Conservation (phyloP, 495 filamentous ascomycete species). For the Trichoderma reesei region DNA sequence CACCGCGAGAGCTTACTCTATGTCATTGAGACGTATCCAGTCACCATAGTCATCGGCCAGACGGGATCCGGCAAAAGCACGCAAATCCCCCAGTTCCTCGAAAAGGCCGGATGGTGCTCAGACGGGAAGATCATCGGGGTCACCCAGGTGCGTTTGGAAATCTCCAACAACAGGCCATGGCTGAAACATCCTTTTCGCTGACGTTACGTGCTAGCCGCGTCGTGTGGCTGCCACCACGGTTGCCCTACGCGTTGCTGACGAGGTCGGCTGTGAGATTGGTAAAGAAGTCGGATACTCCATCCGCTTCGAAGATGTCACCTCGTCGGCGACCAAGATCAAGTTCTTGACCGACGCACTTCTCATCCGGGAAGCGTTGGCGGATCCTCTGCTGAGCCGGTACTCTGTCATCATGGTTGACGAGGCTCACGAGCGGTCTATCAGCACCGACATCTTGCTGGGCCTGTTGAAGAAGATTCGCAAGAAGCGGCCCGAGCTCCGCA, state of each 20-base stretch:
- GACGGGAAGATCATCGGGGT: slow-evolving; percentile 74
- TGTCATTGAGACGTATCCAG: slow-evolving; percentile 63
- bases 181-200: neutral
- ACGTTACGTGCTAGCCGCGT: slow-evolving; percentile 52
- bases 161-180: neutral
- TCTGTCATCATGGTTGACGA: slow-evolving; percentile 99
- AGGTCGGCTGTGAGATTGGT: slow-evolving; percentile 82
- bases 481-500: slow-evolving; percentile 70
- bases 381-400: slow-evolving; percentile 85
- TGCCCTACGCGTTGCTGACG: slow-evolving; percentile 81
- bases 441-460: slow-evolving; percentile 86
- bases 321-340: slow-evolving; percentile 78
- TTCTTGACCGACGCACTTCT: slow-evolving; percentile 94
- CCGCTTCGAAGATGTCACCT: slow-evolving; percentile 93
- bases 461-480: slow-evolving; percentile 90
- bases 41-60: slow-evolving; percentile 79
- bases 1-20: slow-evolving; percentile 67
- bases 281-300: slow-evolving; percentile 97
- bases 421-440: slow-evolving; percentile 91
- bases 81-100: slow-evolving; percentile 78
- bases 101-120: slow-evolving; percentile 81
- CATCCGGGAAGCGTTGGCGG: slow-evolving; percentile 85
- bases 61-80: slow-evolving; percentile 91
- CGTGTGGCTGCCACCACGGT: slow-evolving; percentile 91
- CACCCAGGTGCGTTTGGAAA: slow-evolving; percentile 60